Base-by-base conservation (phyloP, 139 green algal species). In the Pleodorina starrii region DNA sequence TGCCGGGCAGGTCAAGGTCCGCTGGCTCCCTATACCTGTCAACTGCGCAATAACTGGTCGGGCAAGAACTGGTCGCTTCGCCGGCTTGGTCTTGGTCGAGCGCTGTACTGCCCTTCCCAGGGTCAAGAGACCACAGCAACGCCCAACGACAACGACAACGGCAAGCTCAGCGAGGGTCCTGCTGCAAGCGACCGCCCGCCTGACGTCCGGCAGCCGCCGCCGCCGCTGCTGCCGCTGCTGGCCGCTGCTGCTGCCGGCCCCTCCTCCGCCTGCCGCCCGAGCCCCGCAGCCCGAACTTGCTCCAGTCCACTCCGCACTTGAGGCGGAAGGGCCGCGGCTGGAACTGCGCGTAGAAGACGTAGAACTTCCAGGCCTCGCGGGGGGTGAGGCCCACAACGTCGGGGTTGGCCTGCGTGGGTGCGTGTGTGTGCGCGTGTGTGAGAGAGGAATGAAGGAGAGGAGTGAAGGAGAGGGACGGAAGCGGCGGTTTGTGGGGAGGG, bases 381-480 rank as follows among this genome's bases (percentile, higher is more conserved):
- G 21, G 2, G 29, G 42, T 23, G 14, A 87, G 17, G 6, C 27
- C 9, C 25, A 17, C 63, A 42, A 87, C 9, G 43, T 87, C 81
- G n/a, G 81, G 81, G 60, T 87, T 87, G 81, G 81, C 81, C 81
- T 87, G 81, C 2, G 46, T 7, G 74, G 44, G 44, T 17, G 17
- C 1, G 72, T 2, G 3, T 35, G 72, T 9, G 71, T 50, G 40
- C 51, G 51, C 51, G 51, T 60, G 14, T 17, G 17, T 14, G 14
- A 60, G 51, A 60, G 51, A 60, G 51, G 51, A 14, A 60, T 14
- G n/a, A n/a, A n/a, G n/a, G n/a, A n/a, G n/a, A n/a, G n/a, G n/a
- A n/a, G n/a, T n/a, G n/a, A n/a, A n/a, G n/a, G n/a, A n/a, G n/a
- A n/a, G n/a, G n/a, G n/a, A n/a, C n/a, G n/a, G n/a, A n/a, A n/a